Conservation (phyloP, 352 stramenopile genomes). For the Globisporangium cystogenes region DNA sequence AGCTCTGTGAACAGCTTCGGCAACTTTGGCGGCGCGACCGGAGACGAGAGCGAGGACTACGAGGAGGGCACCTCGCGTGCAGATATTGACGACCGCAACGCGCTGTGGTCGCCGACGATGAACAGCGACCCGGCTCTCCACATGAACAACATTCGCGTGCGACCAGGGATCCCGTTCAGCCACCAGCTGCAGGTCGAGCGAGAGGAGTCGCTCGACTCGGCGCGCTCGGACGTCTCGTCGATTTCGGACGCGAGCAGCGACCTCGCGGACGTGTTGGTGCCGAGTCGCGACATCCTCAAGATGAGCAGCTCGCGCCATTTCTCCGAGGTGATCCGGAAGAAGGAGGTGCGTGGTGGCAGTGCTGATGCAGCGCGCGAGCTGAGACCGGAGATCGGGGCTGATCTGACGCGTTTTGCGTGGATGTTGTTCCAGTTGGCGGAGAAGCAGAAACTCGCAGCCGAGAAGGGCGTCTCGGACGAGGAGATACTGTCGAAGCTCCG, state of each 20-base stretch:
- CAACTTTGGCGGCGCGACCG: slow-evolving; percentile 20
- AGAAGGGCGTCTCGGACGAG: slow-evolving; percentile 80
- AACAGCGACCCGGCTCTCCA: slow-evolving; percentile 77
- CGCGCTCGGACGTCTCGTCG: slow-evolving; percentile 42
- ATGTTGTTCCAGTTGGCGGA: slow-evolving; percentile 39
- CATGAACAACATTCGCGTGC: slow-evolving; percentile 75
- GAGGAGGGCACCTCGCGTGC: slow-evolving; percentile 23
- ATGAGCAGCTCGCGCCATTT: slow-evolving; percentile 83
- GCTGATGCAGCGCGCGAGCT: background rate
- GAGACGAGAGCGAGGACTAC: slow-evolving; percentile 19
- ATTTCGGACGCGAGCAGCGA: slow-evolving; percentile 24
- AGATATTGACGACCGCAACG: slow-evolving; percentile 48
- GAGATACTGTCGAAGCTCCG: slow-evolving; percentile 75
- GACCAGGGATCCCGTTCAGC: slow-evolving; percentile 5
- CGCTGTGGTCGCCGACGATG: slow-evolving; percentile 50
- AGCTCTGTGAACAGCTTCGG: slow-evolving; percentile 53
- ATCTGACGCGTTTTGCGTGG: background rate
- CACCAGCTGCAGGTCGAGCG: slow-evolving; percentile 15
- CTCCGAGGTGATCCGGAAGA: slow-evolving; percentile 74
- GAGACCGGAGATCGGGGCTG: too few species aligned
- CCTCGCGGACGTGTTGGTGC: slow-evolving; percentile 52
- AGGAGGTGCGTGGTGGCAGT: slow-evolving; percentile 40
- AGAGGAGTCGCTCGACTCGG: slow-evolving; percentile 31
- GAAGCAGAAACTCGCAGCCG: slow-evolving; percentile 69
- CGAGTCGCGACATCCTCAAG: slow-evolving; percentile 80